Base-by-base conservation (phyloP, 352 stramenopile genomes). In the Globisporangium echinulatum region DNA sequence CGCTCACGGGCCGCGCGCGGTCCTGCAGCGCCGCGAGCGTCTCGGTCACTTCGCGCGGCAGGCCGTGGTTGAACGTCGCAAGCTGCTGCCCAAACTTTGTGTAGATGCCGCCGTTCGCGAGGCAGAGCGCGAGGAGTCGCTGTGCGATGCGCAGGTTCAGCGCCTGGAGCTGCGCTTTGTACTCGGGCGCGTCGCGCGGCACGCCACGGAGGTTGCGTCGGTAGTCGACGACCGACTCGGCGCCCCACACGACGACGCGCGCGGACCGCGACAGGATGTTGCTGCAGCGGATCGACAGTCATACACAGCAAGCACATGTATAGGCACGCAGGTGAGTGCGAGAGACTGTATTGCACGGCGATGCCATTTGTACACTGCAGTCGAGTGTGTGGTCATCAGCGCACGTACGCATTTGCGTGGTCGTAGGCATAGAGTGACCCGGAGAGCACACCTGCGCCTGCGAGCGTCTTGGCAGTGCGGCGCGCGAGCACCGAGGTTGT, bases 81-180 rank as follows among this genome's bases (percentile, higher is more conserved):
- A 99, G 63, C 68, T 98, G 96, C 75, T 99, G 97, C 7, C 96
- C 97, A 7, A 98, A 90, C 72, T 99, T 99, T 54, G 98, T 98
- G 80, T 99, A 99, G 14, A 98, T 92, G 51, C 96, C 96, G 43
- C 85, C 91, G 71, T 99, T 99, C 5, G 73, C 65, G 55, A 88
- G 88, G 68, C 94, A 99, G 52, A 99, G 67, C 14, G 88, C 40
- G 15, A 98, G 69, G 14, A 99, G 70, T 40, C 90, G 80, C 65
- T 88, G 61, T 6, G 96, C 96, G 39, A 83, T 91, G 59, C 86
- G 85, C 52, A 83, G 50, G 66, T 97, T 95, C 15, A 90, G 77
- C 33, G 52, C 62, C 42, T 74, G 62, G 48, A 95, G 66, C 54
- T 79, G 72, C 4, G 56, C 48, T n/a, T 74, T 82, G 63, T 95